These are phyloP conservation scores for Hericium coralloides DNA, from an alignment of 768 basidiomycete species.

Conservation along the genomic window DNA sequence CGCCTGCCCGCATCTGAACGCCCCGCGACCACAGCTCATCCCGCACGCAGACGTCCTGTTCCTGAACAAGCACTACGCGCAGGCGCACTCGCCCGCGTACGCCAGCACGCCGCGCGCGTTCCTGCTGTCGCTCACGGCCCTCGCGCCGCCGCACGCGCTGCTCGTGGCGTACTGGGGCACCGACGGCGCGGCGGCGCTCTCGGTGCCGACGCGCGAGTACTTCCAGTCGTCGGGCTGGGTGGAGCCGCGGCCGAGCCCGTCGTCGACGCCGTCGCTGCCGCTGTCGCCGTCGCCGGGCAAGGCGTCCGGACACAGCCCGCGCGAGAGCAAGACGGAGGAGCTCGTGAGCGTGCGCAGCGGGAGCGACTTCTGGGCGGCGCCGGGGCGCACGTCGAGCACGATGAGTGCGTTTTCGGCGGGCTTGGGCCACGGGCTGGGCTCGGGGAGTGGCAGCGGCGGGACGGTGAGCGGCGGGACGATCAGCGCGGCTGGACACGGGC, in stretches of 20 bases:
- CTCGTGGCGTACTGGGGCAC: constrained; percentile 78
- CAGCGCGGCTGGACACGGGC: not conserved
- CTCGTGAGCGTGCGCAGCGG: constrained; percentile 49
- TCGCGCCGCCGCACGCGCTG: constrained; percentile 64
- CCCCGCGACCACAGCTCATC: constrained; percentile 44
- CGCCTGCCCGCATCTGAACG: not conserved
- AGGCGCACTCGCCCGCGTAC: constrained; percentile 48
- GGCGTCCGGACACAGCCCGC: constrained; percentile 1
- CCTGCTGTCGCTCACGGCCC: constrained; percentile 60
- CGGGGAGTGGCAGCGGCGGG: not conserved
- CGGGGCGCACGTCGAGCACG: constrained; percentile 34
- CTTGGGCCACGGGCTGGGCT: constrained; percentile 3
- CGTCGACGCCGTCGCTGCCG: constrained; percentile 17
- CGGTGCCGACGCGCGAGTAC: constrained; percentile 76
- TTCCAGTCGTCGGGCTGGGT: constrained; percentile 83
- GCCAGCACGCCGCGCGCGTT: constrained; percentile 66
- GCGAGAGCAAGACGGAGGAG: constrained; percentile 16
- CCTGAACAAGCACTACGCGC: constrained; percentile 63
- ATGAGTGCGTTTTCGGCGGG: constrained; percentile 42
- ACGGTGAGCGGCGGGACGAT: not conserved
- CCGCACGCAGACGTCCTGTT: constrained; percentile 82
- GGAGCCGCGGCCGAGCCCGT: constrained; percentile 26
- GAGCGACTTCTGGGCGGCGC: constrained; percentile 71
- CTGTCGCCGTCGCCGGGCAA: constrained; percentile 8
- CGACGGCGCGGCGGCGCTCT: constrained; percentile 74